These are phyloP conservation scores for Scedosporium boydii DNA, from an alignment of 2,329 filamentous ascomycete species.

Conservation along the genomic window DNA sequence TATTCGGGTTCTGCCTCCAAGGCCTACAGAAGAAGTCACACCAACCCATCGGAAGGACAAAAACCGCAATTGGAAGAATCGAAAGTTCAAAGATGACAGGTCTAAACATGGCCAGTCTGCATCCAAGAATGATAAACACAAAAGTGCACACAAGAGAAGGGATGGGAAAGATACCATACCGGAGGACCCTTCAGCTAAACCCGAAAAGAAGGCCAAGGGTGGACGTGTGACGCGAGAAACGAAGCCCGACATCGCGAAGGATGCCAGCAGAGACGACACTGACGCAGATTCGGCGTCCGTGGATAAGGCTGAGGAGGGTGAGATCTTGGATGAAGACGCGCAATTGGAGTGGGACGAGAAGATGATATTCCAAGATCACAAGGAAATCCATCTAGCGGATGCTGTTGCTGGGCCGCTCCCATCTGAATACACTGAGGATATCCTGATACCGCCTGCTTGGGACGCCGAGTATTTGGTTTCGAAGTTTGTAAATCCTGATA, in stretches of 20 bases:
- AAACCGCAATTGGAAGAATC: constrained; percentile 14
- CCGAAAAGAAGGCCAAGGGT: background rate
- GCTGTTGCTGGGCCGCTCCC: constrained; percentile 37
- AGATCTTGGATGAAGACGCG: constrained; percentile 22
- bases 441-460: constrained; percentile 34
- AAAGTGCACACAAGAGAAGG: background rate
- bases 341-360: constrained; percentile 28
- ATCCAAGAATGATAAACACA: background rate
- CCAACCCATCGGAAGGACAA: constrained; percentile 19
- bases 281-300: constrained; percentile 11
- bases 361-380: constrained; percentile 27
- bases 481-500: constrained; percentile 31
- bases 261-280: background rate
- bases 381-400: constrained; percentile 27
- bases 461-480: constrained; percentile 34
- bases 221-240: background rate
- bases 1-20: constrained; percentile 15
- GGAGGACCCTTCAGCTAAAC: background rate
- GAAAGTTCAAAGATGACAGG: constrained; percentile 15
- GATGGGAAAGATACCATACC: background rate
- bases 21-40: constrained; percentile 20
- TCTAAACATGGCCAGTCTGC: background rate
- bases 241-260: background rate
- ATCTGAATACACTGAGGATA: constrained; percentile 30
- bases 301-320: constrained; percentile 14